phyloP scores from a whole-genome alignment of 192 early-diverging fungal species.

The Linnemannia elongata region DNA sequence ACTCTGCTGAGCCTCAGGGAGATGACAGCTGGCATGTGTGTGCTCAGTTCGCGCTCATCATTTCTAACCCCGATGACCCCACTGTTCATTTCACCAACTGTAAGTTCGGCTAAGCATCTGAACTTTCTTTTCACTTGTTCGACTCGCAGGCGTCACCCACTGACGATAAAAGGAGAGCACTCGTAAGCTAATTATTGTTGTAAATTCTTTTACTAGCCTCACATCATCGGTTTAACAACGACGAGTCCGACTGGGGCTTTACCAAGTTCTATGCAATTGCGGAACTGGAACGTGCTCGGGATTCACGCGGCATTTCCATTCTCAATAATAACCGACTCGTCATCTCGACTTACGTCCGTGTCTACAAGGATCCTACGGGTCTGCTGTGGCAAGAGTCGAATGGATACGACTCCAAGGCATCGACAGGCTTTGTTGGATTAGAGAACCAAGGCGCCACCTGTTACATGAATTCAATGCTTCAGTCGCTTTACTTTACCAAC shows the following conservation, averaged over 20 bases:
- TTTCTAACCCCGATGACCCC: slow-evolving; percentile 79
- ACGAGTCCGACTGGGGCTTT: slow-evolving; percentile 96
- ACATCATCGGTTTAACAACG: slow-evolving; percentile 82
- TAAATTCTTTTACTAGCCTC: slow-evolving; percentile 55
- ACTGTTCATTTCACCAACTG: slow-evolving; percentile 65
- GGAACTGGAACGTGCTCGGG: slow-evolving; percentile 50
- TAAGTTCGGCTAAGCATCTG: slow-evolving; percentile 46
- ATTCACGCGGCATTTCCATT: slow-evolving; percentile 65
- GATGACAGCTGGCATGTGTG: slow-evolving; percentile 83
- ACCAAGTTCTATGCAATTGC: slow-evolving; percentile 75
- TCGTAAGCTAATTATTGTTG: neutral
- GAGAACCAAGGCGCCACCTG: slow-evolving; percentile 98
- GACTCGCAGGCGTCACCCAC: neutral
- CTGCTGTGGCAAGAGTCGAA: slow-evolving; percentile 94
- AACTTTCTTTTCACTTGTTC: neutral
- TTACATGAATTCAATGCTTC: slow-evolving; percentile 98
- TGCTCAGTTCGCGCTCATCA: slow-evolving; percentile 80
- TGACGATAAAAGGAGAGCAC: no score
- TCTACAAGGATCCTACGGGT: slow-evolving; percentile 88
- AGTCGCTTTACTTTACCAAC: slow-evolving; percentile 93
- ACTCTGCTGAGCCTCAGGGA: slow-evolving; percentile 77
- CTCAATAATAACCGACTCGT: slow-evolving; percentile 72
- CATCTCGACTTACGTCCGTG: slow-evolving; percentile 78
- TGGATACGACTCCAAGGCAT: slow-evolving; percentile 89
- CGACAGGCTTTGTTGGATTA: slow-evolving; percentile 92